Evolutionary conservation across 176 grass and related monocot species (phyloP).

Genomic region (Ensete glaucum): DNA sequence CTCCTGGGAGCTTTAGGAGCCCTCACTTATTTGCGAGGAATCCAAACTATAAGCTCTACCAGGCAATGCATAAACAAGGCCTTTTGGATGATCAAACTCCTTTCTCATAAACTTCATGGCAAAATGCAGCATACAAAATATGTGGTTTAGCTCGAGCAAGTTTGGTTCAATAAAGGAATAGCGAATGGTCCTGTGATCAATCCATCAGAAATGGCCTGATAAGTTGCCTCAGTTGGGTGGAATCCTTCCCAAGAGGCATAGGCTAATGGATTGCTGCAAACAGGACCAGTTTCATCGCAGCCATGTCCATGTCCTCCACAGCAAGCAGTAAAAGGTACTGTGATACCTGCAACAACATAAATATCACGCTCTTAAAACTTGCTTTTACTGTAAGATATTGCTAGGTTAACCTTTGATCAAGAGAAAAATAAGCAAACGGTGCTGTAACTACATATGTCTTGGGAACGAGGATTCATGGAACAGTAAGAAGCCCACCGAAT

Average conservation of each 20-base stretch:
- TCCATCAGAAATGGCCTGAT: constrained; percentile 49
- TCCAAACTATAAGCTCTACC: too few species aligned
- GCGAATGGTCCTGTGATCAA: constrained; percentile 38
- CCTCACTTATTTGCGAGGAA: too few species aligned
- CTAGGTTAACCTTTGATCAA: too few species aligned
- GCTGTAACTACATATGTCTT: too few species aligned
- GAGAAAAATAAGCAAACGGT: neutral
- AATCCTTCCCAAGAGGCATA: constrained; percentile 77
- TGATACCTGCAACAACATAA: constrained; percentile 31
- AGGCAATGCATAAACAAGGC: too few species aligned
- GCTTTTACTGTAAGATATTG: too few species aligned
- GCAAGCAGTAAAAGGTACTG: constrained; percentile 47
- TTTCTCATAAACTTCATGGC: too few species aligned
- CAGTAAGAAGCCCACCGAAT: constrained; percentile 34
- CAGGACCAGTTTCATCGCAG: constrained; percentile 22
- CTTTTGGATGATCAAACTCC: too few species aligned
- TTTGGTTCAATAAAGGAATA: constrained; percentile 36
- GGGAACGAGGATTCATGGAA: neutral
- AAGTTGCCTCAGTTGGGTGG: constrained; percentile 65
- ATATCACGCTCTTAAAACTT: too few species aligned
- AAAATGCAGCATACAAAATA: too few species aligned
- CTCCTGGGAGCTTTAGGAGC: too few species aligned
- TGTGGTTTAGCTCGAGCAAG: neutral
- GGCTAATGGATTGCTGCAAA: constrained; percentile 51
- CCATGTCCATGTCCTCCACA: constrained; percentile 48